These are phyloP conservation scores for sweet orange (Citrus sinensis) DNA, from an alignment of 345 rosid genomes.

Conservation along the genomic window DNA sequence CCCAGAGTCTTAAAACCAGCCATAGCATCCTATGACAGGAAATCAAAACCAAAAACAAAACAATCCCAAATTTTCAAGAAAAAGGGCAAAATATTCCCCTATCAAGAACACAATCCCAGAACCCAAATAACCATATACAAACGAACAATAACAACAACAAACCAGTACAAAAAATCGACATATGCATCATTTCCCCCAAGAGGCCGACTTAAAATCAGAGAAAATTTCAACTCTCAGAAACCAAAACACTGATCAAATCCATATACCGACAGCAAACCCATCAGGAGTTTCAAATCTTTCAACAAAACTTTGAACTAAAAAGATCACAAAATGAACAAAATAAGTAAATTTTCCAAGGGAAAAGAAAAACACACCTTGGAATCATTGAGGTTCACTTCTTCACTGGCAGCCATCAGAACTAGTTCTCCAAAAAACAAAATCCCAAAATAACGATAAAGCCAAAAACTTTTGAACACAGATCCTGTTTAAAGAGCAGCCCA, in stretches of 20 bases:
- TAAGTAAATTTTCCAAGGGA: background rate
- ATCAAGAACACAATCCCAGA: background rate
- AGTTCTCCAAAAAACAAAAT: background rate
- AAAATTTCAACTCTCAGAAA: constrained; percentile 7
- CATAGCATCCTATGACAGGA: background rate
- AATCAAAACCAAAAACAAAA: background rate
- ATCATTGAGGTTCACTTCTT: constrained; percentile 65
- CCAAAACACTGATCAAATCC: constrained; percentile 3
- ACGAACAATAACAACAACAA: background rate
- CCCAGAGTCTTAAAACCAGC: background rate
- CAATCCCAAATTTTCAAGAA: background rate
- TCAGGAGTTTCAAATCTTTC: constrained; percentile 6
- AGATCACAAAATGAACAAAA: background rate
- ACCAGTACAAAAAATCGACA: background rate
- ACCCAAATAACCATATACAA: background rate
- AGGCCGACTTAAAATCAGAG: constrained; percentile 8
- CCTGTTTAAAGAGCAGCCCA: constrained; percentile 20
- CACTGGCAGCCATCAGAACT: constrained; percentile 62
- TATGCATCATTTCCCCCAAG: background rate
- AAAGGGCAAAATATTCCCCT: background rate
- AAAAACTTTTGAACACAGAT: constrained; percentile 22
- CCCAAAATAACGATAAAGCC: background rate
- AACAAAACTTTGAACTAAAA: background rate
- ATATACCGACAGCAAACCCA: constrained; percentile 23
- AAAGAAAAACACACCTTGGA: constrained; percentile 50